These are phyloP conservation scores for Simplicillium sp. DNA, from an alignment of 2,329 filamentous ascomycete genomes.

Conservation along the genomic window DNA sequence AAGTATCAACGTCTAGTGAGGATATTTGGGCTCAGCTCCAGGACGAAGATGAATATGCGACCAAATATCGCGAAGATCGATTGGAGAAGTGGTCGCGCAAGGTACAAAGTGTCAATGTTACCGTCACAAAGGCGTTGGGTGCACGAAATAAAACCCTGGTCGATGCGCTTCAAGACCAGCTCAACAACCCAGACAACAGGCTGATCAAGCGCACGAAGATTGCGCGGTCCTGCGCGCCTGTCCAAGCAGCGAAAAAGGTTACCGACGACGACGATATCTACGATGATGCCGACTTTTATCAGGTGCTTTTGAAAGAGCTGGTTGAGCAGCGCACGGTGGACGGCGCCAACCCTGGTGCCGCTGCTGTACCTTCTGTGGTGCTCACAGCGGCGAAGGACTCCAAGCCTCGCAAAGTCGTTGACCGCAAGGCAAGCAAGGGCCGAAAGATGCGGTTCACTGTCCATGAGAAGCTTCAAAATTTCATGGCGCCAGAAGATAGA, in stretches of 20 bases:
- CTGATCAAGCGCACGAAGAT: slow-evolving; percentile 60
- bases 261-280: slow-evolving; percentile 59
- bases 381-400: slow-evolving; percentile 65
- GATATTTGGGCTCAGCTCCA: slow-evolving; percentile 67
- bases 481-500: slow-evolving; percentile 87
- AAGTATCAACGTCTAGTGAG: slow-evolving; percentile 46
- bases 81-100: slow-evolving; percentile 89
- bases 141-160: slow-evolving; percentile 39
- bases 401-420: slow-evolving; percentile 74
- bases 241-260: slow-evolving; percentile 50
- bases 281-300: slow-evolving; percentile 93
- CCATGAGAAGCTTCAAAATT: slow-evolving; percentile 95
- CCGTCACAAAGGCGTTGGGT: slow-evolving; percentile 14
- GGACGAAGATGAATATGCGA: slow-evolving; percentile 49
- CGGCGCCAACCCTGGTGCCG: slow-evolving; percentile 37
- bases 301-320: slow-evolving; percentile 82
- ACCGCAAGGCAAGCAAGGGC: slow-evolving; percentile 92
- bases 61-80: slow-evolving; percentile 56
- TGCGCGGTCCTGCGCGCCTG: slow-evolving; percentile 67
- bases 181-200: slow-evolving; percentile 51
- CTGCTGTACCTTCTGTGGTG: slow-evolving; percentile 43
- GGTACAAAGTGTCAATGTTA: slow-evolving; percentile 37
- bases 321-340: slow-evolving; percentile 80
- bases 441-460: slow-evolving; percentile 90
- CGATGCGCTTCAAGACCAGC: slow-evolving; percentile 59